These are phyloP conservation scores for Phaseolus coccineus DNA, from an alignment of 331 rosid species.

Conservation along the genomic window DNA sequence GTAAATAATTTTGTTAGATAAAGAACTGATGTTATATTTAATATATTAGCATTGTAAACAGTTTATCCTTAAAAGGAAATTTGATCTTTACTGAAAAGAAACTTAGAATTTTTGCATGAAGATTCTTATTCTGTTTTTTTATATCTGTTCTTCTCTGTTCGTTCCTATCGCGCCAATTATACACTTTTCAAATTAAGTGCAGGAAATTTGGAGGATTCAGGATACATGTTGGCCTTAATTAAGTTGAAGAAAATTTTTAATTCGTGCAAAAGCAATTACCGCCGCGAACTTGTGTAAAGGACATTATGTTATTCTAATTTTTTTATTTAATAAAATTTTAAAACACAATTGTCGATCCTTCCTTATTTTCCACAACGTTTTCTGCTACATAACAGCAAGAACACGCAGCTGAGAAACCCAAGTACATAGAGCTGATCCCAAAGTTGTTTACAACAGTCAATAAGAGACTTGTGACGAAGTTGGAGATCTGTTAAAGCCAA, in stretches of 20 bases:
- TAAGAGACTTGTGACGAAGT: too few species aligned
- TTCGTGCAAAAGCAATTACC: neutral
- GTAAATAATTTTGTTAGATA: neutral
- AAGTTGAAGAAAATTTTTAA: neutral
- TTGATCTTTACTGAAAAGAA: neutral
- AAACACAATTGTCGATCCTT: too few species aligned
- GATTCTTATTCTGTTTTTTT: neutral
- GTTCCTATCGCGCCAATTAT: neutral
- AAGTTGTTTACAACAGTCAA: too few species aligned
- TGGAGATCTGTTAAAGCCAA: too few species aligned
- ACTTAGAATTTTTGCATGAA: neutral
- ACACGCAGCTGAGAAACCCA: too few species aligned
- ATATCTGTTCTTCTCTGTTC: neutral
- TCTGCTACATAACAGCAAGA: neutral
- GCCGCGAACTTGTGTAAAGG: neutral
- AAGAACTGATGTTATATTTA: constrained; percentile 1
- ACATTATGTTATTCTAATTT: neutral
- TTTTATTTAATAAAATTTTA: neutral
- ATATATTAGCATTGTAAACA: neutral
- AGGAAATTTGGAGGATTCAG: neutral
- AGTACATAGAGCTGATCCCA: too few species aligned
- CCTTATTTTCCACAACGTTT: too few species aligned
- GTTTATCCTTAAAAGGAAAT: neutral
- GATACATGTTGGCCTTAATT: neutral
- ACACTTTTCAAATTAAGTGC: neutral